Evolutionary conservation across 2,329 filamentous ascomycete species (phyloP), one percentile per base, ranked within the genome.

Genomic region (Aspergillus phoenicis): DNA sequence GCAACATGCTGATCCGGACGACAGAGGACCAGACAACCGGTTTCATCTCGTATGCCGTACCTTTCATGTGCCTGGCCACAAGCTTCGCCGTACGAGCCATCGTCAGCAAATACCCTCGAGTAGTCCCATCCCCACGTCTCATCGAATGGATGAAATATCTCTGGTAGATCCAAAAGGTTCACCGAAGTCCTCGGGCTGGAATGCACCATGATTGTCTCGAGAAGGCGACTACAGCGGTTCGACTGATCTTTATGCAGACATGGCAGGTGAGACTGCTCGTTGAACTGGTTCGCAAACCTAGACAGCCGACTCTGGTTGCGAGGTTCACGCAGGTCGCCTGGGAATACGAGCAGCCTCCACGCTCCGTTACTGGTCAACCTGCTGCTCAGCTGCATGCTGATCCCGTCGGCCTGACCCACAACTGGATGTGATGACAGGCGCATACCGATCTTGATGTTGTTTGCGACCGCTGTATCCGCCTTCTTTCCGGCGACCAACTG

Each of bases 1-100:
- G 60, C 66, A 3, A 68, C 62, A 52, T 66, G 65, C 22, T 70
- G 67, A 53, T 70, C 68, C n/a, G 67, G 68, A 5, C 68, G 66
- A 26, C 61, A 62, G 4, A 69, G 57, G 1, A 68, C 48, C 3
- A 68, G 7, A 57, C 64, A 63, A 2, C 67, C 66, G 5, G 15
- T 41, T 6, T 47, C 11, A n/a, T 49, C 41, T 17, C 58, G 52
- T 15, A 69, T 64, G 1, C 67, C 64, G 22, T 66, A 68, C 8
- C 39, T 26, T 7, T 39, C 22, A 47, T 68, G 66, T 0, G 52
- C 62, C 5, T 62, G 38, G 0, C 58, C 55, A 7, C 8, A 38
- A 1, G 49, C 33, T 4, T 47, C 17, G 1, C 33, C 20, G 8
- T 52, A 56, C 4, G 28, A 39, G 1, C 26, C 17, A 22, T 65